These are phyloP conservation scores for Boechera retrofracta DNA, from an alignment of 345 rosid genomes.

Conservation along the genomic window DNA sequence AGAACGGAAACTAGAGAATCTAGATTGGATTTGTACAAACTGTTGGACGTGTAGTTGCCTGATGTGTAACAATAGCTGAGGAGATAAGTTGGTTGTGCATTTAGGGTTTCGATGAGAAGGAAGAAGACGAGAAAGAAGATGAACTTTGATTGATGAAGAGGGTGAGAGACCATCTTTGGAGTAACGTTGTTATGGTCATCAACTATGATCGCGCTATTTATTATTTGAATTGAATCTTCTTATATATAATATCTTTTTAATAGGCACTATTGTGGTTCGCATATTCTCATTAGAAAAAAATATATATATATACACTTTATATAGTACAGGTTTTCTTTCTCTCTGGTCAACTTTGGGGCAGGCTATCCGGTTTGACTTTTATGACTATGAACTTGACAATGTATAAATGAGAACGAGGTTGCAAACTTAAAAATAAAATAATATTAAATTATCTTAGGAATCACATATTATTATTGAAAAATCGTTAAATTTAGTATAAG, in stretches of 20 bases:
- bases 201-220: background rate
- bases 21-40: slow-evolving; percentile 16
- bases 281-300: background rate
- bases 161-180: background rate
- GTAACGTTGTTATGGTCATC: background rate
- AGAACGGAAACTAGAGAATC: background rate
- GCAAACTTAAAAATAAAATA: background rate
- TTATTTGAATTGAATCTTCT: background rate
- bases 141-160: background rate
- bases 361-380: background rate
- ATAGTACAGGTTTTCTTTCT: background rate
- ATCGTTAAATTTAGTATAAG: background rate
- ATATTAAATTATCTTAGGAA: background rate
- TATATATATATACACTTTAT: too few species aligned
- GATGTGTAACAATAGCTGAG: background rate
- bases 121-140: background rate
- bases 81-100: slow-evolving; percentile 22
- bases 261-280: background rate
- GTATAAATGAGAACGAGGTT: background rate
- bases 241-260: background rate
- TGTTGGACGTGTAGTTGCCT: background rate
- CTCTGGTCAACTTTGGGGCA: slow-evolving; percentile 14
- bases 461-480: background rate
- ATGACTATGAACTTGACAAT: background rate
- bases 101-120: background rate